Evolutionary conservation across 345 rosid species (phyloP), one percentile per base, ranked within the genome.

Genomic region (Cochlearia excelsa): DNA sequence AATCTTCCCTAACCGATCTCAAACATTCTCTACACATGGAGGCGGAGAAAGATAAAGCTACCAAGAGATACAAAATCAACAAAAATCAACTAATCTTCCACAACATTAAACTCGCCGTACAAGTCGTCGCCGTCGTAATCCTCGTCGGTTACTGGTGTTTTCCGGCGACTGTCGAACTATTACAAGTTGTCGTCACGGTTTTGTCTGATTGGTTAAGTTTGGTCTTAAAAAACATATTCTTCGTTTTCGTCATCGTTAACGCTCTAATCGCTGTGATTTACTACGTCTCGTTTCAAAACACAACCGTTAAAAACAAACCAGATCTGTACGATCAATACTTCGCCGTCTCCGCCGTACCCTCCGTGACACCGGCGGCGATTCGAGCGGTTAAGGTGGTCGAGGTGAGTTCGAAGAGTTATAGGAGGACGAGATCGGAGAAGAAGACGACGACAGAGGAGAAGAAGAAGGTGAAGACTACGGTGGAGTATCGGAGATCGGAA

Each of bases 401-500:
- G 55, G 26, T 31, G 42, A 42, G 2, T 26, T 35, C 54, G 30
- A 59, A 33, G 35, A 33, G 35, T 33, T 33, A 33, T 5, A 33
- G 38, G 61, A 61, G 44, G 50, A 61, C 67, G 30, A 60, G 49
- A 4, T 38, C 40, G 8, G 66, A 68, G 61, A 54, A 53, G 72
- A 52, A n/a, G 49, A 1, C 7, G 67, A 54, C 5, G 27, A 46
- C 1, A 35, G 55, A 60, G 44, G 59, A 63, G 64, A 16, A 16
- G 8, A 61, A 68, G 61, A 54, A 53, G 72, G 46, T 8, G 49
- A 1, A 5, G 67, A 54, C 5, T n/a, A 46, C 1, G 43, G 55
- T 68, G 44, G 59, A 63, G 64, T 56, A 56, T 37, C 59, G 52
- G 45, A 63, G 64, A 58, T 48, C 38, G 57, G 51, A 49, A 5